A percentile compares a stretch with the other conserved stretches of the same genome.
phyloP scores from a whole-genome alignment of 2,329 filamentous ascomycete genomes.

The Ramularia endophylla region DNA sequence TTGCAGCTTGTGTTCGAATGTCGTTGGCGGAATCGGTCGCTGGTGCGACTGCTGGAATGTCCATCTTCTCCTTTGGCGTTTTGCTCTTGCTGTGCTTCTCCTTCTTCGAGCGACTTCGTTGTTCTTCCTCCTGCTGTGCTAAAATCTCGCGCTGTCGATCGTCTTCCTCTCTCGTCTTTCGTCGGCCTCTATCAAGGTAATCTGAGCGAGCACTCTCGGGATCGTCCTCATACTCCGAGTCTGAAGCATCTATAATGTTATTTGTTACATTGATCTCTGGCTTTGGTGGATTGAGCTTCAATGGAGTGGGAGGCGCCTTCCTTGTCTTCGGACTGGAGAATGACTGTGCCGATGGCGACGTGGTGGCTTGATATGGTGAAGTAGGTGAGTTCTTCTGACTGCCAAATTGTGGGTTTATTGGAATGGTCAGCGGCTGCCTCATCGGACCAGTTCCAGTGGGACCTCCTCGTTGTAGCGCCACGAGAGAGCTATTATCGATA shows the following conservation, averaged over 20 bases:
- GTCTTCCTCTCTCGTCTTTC: slow-evolving; percentile 83
- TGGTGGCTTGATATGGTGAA: slow-evolving; percentile 13
- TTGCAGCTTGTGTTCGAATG: slow-evolving; percentile 6
- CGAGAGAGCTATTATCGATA: neutral
- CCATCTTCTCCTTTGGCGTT: neutral
- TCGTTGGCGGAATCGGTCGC: slow-evolving; percentile 10
- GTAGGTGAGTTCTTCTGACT: slow-evolving; percentile 11
- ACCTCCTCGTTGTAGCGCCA: slow-evolving; percentile 6
- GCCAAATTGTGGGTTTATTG: slow-evolving; percentile 8
- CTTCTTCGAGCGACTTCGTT: slow-evolving; percentile 68
- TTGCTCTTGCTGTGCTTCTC: slow-evolving; percentile 53
- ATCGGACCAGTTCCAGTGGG: slow-evolving; percentile 19
- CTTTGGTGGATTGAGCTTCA: slow-evolving; percentile 52
- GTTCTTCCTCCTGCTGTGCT: slow-evolving; percentile 56
- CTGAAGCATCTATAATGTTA: slow-evolving; percentile 55
- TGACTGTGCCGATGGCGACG: slow-evolving; percentile 13
- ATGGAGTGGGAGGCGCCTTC: slow-evolving; percentile 78
- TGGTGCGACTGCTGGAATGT: slow-evolving; percentile 13
- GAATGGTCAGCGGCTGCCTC: slow-evolving; percentile 15
- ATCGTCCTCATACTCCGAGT: slow-evolving; percentile 78
- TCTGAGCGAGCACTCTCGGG: slow-evolving; percentile 41
- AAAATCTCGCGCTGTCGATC: slow-evolving; percentile 68
- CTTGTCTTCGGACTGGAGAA: slow-evolving; percentile 41
- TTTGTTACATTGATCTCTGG: slow-evolving; percentile 15
- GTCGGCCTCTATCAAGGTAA: slow-evolving; percentile 55